Conservation (phyloP, 305 asterid species). For the Fraxinus angustifolia region DNA sequence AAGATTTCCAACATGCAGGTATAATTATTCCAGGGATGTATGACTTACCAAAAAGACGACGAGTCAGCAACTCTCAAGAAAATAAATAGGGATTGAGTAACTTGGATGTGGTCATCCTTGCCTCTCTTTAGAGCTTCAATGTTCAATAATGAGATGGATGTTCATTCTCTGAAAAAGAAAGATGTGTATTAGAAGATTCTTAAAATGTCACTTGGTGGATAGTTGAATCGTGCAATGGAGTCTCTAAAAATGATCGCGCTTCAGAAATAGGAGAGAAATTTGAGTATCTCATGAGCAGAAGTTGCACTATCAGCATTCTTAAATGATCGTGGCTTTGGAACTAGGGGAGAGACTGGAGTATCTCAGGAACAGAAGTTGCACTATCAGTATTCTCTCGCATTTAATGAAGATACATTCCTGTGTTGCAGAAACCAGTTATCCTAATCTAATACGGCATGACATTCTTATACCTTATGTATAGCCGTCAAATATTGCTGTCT, state of each 20-base stretch:
- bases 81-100: background rate
- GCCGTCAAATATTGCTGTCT: background rate
- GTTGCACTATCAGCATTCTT: background rate
- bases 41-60: slow-evolving; percentile 4
- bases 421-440: background rate
- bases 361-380: background rate
- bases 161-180: background rate
- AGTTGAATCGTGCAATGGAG: background rate
- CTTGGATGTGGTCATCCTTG: background rate
- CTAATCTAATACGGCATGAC: background rate
- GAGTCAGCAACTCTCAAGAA: background rate
- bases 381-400: background rate
- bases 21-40: slow-evolving; percentile 10
- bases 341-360: background rate
- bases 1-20: slow-evolving; percentile 15
- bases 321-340: background rate
- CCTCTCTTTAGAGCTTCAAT: background rate
- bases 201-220: background rate
- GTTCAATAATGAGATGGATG: background rate
- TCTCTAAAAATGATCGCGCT: background rate
- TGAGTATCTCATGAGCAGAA: background rate
- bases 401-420: background rate
- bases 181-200: background rate
- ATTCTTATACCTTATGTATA: background rate
- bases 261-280: background rate